phyloP scores from a whole-genome alignment of 352 stramenopile species.

The Chrysophaeum taylorii region DNA sequence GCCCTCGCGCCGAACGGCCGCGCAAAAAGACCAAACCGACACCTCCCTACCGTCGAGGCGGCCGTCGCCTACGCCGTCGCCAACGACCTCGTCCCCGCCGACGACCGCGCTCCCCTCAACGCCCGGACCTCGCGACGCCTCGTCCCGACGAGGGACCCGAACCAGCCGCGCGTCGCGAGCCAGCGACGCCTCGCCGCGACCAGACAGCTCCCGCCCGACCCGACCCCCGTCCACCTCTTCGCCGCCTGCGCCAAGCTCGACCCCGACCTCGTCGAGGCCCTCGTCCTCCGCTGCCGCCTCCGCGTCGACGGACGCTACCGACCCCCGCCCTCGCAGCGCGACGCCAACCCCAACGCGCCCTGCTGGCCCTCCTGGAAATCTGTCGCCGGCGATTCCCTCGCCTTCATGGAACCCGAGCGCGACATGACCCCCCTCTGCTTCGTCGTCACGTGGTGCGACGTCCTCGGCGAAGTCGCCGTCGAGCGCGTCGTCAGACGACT shows the following conservation, averaged over 20 bases:
- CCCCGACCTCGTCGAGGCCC: slow-evolving; percentile 6
- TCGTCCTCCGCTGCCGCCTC: slow-evolving; percentile 4
- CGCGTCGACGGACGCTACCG: background rate
- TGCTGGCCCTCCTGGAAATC: no score
- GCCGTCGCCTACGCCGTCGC: no score
- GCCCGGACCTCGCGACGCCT: no score
- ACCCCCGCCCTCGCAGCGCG: no score
- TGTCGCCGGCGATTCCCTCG: background rate
- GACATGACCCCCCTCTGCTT: background rate
- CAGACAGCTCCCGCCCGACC: background rate
- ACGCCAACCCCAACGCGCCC: no score
- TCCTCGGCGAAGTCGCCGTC: background rate
- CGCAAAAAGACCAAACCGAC: no score
- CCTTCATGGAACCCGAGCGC: background rate
- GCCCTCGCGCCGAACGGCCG: no score
- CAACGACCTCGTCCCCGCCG: no score
- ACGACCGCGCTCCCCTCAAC: no score
- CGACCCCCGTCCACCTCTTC: background rate
- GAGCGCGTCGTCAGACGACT: background rate
- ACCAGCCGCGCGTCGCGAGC: no score
- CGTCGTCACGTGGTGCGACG: slow-evolving; percentile 11
- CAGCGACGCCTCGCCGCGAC: background rate
- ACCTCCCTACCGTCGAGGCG: no score
- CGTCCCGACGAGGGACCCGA: no score
- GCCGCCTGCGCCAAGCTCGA: background rate